Evolutionary conservation across 345 rosid species (phyloP), one percentile per base, ranked within the genome.

Genomic region (Euphorbia lathyris): DNA sequence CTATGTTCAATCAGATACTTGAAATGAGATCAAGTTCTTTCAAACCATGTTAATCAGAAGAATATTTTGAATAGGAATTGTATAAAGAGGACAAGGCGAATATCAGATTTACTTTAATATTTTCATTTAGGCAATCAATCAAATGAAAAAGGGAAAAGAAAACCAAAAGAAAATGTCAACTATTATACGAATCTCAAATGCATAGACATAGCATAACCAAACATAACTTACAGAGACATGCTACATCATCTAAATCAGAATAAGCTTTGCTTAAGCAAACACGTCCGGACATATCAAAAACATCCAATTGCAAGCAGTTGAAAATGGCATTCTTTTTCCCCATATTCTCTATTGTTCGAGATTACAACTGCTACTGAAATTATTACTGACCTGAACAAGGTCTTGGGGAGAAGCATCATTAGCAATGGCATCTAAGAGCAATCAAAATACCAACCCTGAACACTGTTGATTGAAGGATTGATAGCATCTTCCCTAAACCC

Each of bases 401-500:
- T 74, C n/a, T 34, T 77, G 66, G 1, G 88, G 76, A 69, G 88
- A 80, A 25, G 88, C 63, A 0, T 93, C 90, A 75, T 86, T 85
- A 10, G 96, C 93, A 68, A 94, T 84, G 27, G 88, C 83, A 77
- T 92, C 99, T 74, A 68, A 92, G 87, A 62, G 97, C 86, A 4
- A 96, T 85, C 80, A 95, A 78, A 40, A 95, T 88, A 64, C 97
- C 99, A 27, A 87, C 85, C 65, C 99, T 83, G 27, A 76, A 78
- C 27, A 90, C 87, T 30, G 96, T 88, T 4, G 99, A 95, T 69
- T 82, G 74, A 27, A 92, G 93, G 51, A 90, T 48, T 10, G 84
- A 78, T 3, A n/a, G 96, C 96, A 45, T 95, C 97, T 51, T 84
- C 91, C 63, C 97, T 82, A 75, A 92, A 95, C 47, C 97, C 97